Percentiles rank a stretch among this genome's conserved stretches.
These are phyloP conservation scores for Taiwanofungus camphoratus DNA, from an alignment of 1,284 basidiomycete genomes.

Conservation along the genomic window DNA sequence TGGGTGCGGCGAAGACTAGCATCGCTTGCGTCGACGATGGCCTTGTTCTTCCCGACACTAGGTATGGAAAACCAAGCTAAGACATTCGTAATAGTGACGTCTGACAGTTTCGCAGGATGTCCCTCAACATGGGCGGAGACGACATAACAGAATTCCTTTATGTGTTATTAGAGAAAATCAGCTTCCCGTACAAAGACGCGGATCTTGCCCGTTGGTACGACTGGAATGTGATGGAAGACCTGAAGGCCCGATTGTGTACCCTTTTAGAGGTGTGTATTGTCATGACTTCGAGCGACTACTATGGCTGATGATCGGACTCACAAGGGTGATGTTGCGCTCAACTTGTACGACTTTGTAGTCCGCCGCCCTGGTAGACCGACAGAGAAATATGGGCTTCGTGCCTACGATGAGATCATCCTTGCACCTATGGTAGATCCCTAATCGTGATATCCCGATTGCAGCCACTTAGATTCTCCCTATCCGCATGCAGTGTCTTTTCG, in stretches of 20 bases:
- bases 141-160: constrained; percentile 90
- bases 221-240: constrained; percentile 84
- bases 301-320: neutral
- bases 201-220: constrained; percentile 76
- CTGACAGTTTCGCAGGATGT: constrained; percentile 50
- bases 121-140: constrained; percentile 86
- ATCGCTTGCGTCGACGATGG: constrained; percentile 97
- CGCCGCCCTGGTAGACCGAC: constrained; percentile 72
- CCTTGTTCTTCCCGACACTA: constrained; percentile 80
- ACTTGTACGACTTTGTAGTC: constrained; percentile 86
- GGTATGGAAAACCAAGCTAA: constrained; percentile 41
- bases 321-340: constrained; percentile 82
- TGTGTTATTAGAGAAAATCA: constrained; percentile 74
- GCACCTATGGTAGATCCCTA: constrained; percentile 74
- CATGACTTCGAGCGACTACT: neutral
- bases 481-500: constrained; percentile 73
- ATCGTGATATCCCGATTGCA: neutral
- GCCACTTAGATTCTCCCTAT: neutral
- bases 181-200: constrained; percentile 85
- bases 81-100: neutral
- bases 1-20: constrained; percentile 82
- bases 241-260: constrained; percentile 81
- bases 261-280: constrained; percentile 66
- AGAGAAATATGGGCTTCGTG: constrained; percentile 85
- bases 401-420: constrained; percentile 94